Conservation (phyloP, 192 early-diverging fungal species). For the Backusella morwellensis region DNA sequence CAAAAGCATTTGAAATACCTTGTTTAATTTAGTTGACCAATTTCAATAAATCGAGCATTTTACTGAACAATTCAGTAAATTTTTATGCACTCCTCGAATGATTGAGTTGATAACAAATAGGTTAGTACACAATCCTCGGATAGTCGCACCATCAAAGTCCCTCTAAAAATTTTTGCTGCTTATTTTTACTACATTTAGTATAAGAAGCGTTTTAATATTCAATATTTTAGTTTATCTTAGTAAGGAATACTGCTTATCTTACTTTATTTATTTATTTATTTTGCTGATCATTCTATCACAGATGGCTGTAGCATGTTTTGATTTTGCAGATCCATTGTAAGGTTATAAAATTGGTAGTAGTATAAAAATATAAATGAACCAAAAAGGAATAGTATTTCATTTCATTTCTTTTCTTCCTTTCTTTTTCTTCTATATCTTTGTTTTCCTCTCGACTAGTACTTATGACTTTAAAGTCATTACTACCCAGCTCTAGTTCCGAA, state of each 20-base stretch:
- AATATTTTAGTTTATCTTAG: background rate
- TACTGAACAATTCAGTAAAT: too few species aligned
- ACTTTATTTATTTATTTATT: background rate
- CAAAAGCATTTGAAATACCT: too few species aligned
- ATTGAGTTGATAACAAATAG: too few species aligned
- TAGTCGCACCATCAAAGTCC: too few species aligned
- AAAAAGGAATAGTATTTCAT: background rate
- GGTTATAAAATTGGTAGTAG: background rate
- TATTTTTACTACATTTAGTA: background rate
- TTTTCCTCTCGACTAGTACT: background rate
- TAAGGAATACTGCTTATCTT: background rate
- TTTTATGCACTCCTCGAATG: too few species aligned
- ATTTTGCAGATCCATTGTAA: conserved; percentile 1
- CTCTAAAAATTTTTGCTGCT: too few species aligned
- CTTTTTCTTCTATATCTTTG: background rate
- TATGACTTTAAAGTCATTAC: background rate
- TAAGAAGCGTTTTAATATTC: background rate
- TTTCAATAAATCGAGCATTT: too few species aligned
- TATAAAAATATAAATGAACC: background rate
- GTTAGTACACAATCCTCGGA: too few species aligned
- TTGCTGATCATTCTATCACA: background rate
- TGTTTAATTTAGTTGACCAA: too few species aligned
- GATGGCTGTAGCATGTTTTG: background rate
- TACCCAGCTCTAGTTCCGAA: background rate
- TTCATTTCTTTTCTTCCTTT: background rate